phyloP scores from a whole-genome alignment of 371 early-diverging fungal genomes.

The Lichtheimia hyalospora region DNA sequence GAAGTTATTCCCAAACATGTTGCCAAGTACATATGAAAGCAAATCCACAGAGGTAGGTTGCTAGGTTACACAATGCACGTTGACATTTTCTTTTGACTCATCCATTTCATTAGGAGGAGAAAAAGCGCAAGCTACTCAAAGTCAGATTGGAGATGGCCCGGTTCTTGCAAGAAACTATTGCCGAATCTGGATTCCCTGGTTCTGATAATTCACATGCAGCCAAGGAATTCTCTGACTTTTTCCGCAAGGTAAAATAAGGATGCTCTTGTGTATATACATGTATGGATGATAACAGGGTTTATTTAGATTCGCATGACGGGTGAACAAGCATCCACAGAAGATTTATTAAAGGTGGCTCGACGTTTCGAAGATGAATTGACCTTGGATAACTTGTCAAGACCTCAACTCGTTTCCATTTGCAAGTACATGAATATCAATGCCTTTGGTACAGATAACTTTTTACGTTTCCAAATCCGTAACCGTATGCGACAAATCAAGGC shows the following conservation, averaged over 20 bases:
- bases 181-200: constrained; percentile 75
- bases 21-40: constrained; percentile 94
- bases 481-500: constrained; percentile 81
- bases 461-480: constrained; percentile 86
- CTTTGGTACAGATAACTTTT: constrained; percentile 94
- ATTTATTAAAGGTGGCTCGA: constrained; percentile 81
- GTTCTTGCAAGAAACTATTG: constrained; percentile 93
- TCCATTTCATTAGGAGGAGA: constrained; percentile 71
- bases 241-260: constrained; percentile 60
- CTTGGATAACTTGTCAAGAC: constrained; percentile 89
- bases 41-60: constrained; percentile 67
- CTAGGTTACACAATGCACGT: too few species aligned
- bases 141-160: constrained; percentile 91
- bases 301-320: constrained; percentile 82
- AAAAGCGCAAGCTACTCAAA: constrained; percentile 81
- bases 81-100: too few species aligned
- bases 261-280: too few species aligned
- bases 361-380: constrained; percentile 92
- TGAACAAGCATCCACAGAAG: constrained; percentile 79
- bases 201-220: constrained; percentile 60
- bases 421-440: constrained; percentile 92
- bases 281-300: not conserved
- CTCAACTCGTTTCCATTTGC: constrained; percentile 92
- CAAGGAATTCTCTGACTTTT: constrained; percentile 79
- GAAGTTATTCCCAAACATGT: constrained; percentile 95